Evolutionary conservation across 768 basidiomycete genomes (phyloP).

Genomic region (Calocybe cyanea): DNA sequence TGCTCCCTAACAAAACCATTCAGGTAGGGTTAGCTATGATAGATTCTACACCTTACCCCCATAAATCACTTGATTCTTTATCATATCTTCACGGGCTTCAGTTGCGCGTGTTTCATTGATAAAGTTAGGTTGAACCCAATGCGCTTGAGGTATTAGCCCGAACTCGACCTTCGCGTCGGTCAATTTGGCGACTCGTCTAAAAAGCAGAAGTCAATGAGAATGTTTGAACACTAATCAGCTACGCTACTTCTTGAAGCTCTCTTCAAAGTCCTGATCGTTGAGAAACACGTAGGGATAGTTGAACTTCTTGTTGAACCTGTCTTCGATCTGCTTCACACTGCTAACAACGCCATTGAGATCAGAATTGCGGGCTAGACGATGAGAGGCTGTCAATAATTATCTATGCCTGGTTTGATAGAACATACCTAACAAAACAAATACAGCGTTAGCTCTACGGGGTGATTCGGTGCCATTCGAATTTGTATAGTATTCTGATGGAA

Average conservation of each 20-base stretch:
- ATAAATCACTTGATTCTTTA: conserved; percentile 61
- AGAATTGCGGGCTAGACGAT: conserved; percentile 47
- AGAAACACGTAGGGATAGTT: conserved; percentile 84
- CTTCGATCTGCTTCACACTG: conserved; percentile 78
- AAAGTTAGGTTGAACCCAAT: conserved; percentile 81
- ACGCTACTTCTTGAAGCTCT: conserved; percentile 61
- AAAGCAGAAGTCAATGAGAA: conserved; percentile 7
- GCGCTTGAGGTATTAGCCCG: conserved; percentile 70
- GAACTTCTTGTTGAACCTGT: conserved; percentile 86
- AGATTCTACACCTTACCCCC: too few relatives aligned
- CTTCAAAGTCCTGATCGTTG: conserved; percentile 75
- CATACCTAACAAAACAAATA: conserved; percentile 71
- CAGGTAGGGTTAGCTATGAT: too few relatives aligned
- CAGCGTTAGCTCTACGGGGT: conserved; percentile 74
- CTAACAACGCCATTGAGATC: conserved; percentile 57
- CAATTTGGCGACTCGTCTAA: conserved; percentile 50
- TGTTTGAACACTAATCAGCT: background rate
- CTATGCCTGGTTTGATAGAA: background rate
- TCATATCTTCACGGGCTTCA: conserved; percentile 64
- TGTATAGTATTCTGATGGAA: conserved; percentile 57
- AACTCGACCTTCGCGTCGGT: conserved; percentile 66
- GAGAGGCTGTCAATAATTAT: too few relatives aligned
- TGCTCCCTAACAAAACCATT: conserved; percentile 48
- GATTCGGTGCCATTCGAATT: conserved; percentile 30
- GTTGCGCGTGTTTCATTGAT: conserved; percentile 74